Conservation (phyloP, 345 rosid genomes). For the Draba incana region DNA sequence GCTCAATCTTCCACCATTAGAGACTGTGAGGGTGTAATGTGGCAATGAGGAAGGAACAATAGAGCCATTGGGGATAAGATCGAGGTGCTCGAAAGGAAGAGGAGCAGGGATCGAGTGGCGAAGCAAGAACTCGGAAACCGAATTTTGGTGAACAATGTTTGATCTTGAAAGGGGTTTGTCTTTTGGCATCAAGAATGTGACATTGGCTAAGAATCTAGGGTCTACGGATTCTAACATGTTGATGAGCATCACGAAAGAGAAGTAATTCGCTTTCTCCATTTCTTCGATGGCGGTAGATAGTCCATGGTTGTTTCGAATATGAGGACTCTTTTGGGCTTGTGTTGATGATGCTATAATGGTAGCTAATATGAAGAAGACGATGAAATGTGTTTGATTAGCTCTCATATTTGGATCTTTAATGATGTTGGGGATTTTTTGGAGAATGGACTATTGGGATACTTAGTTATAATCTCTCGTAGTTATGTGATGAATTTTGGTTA, state of each 20-base stretch:
- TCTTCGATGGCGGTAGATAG: slow-evolving; percentile 61
- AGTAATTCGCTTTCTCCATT: slow-evolving; percentile 74
- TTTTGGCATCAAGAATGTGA: slow-evolving; percentile 83
- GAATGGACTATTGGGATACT: slow-evolving; percentile 17
- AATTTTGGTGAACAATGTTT: slow-evolving; percentile 31
- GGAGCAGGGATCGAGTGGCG: slow-evolving; percentile 78
- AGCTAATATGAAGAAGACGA: slow-evolving; percentile 22
- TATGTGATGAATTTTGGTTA: slow-evolving; percentile 23
- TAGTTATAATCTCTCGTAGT: slow-evolving; percentile 20
- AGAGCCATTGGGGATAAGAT: slow-evolving; percentile 63
- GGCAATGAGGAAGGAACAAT: slow-evolving; percentile 57
- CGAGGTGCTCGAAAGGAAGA: slow-evolving; percentile 63
- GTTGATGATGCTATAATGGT: slow-evolving; percentile 22
- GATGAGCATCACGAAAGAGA: slow-evolving; percentile 70
- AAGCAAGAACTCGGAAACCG: slow-evolving; percentile 58
- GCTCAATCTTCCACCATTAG: slow-evolving; percentile 56
- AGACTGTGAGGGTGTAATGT: slow-evolving; percentile 49
- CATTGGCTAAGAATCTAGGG: slow-evolving; percentile 36
- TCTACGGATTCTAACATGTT: slow-evolving; percentile 54
- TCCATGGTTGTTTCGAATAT: slow-evolving; percentile 35
- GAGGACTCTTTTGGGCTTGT: slow-evolving; percentile 27
- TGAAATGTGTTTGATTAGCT: slow-evolving; percentile 16
- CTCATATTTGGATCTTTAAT: not conserved
- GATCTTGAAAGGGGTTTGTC: slow-evolving; percentile 55
- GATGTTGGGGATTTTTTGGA: not conserved